Percentiles rank a stretch among this genome's conserved stretches.
Evolutionary conservation across 83 land plant species (phyloP).

Genomic region (Picea engelmannii): DNA sequence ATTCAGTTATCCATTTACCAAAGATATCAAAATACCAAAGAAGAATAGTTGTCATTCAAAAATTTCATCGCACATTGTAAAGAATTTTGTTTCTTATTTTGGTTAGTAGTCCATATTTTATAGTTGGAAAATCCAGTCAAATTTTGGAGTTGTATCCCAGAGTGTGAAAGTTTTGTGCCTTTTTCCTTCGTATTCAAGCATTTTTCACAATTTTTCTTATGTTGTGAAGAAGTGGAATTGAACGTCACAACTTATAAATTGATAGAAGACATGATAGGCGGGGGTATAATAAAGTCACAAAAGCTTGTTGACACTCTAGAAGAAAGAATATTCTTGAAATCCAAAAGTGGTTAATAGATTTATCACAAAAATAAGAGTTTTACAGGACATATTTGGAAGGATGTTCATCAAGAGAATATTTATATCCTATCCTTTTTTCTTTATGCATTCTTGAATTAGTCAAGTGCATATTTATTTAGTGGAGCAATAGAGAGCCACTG

Average conservation of each 20-base stretch:
- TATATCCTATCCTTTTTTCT: background rate
- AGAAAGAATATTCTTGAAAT: background rate
- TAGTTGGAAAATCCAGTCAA: background rate
- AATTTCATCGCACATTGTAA: no score
- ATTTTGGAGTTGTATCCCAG: background rate
- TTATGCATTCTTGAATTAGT: background rate
- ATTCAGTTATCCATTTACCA: background rate
- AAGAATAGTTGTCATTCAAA: background rate
- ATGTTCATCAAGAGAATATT: background rate
- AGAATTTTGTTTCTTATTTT: background rate
- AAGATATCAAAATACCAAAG: background rate
- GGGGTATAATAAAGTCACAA: background rate
- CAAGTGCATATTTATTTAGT: background rate
- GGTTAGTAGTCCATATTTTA: background rate
- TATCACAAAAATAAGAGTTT: background rate
- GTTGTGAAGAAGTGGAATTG: background rate
- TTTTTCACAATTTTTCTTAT: background rate
- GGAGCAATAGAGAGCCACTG: no score
- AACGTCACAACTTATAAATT: background rate
- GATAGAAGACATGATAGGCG: background rate
- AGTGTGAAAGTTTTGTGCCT: background rate
- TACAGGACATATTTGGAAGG: background rate
- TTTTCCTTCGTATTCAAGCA: background rate
- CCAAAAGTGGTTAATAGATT: background rate
- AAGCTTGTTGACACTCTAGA: slow-evolving; percentile 5